Percentiles rank a stretch among this genome's conserved stretches.
Conservation (phyloP, 148 eudicot species). For the Amaranthus cruentus region DNA sequence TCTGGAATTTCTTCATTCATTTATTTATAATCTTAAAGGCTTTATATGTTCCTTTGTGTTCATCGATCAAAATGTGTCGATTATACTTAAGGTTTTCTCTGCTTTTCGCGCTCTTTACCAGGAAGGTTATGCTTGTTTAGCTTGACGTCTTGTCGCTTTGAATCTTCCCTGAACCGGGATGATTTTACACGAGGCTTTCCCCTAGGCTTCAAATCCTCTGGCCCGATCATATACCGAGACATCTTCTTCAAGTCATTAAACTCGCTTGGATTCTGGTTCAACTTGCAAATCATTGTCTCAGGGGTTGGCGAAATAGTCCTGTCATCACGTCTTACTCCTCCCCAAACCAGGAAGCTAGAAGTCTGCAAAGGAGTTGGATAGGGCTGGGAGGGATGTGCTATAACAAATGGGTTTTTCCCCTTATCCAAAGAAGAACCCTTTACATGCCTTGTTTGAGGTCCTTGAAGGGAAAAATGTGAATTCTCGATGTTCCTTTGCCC, state of each 20-base stretch:
- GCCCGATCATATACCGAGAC: slow-evolving; percentile 40
- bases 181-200: slow-evolving; percentile 17
- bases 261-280: slow-evolving; percentile 75
- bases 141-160: slow-evolving; percentile 24
- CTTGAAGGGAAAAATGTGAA: slow-evolving; percentile 13
- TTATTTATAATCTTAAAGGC: slow-evolving; percentile 22
- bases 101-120: slow-evolving; percentile 13
- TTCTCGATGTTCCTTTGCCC: slow-evolving; percentile 16
- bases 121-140: slow-evolving; percentile 18
- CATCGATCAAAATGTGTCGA: slow-evolving; percentile 15
- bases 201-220: slow-evolving; percentile 37
- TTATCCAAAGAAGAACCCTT: slow-evolving; percentile 13
- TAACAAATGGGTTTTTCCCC: slow-evolving; percentile 15
- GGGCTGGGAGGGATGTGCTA: not conserved
- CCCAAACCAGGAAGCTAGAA: slow-evolving; percentile 1
- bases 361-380: not conserved
- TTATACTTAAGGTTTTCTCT: slow-evolving; percentile 13
- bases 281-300: slow-evolving; percentile 30
- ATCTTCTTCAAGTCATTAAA: slow-evolving; percentile 39
- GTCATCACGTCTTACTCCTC: slow-evolving; percentile 1
- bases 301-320: slow-evolving; percentile 10
- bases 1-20: slow-evolving; percentile 10
- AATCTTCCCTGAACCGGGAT: slow-evolving; percentile 14
- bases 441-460: slow-evolving; percentile 10
- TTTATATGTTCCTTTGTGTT: not conserved